Base-by-base conservation (phyloP, 805 yeast genomes). In the Suhomyces pyralidae region DNA sequence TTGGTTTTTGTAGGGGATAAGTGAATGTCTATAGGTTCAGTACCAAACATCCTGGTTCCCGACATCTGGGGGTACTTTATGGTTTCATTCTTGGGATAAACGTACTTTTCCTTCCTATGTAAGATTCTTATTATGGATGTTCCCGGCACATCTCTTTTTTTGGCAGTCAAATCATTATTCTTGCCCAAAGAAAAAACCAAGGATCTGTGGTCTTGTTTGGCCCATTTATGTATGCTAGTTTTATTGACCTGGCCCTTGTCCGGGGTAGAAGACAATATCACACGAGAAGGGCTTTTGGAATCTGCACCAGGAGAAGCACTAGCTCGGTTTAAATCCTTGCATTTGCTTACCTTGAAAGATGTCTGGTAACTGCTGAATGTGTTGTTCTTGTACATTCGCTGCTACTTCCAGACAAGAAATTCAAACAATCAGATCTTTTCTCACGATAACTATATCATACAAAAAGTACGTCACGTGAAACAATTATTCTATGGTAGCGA, bases 71-170 rank as follows among this genome's bases (percentile, higher is more conserved):
- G 48, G 45, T 45, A 49, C 40, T 49, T 49, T 34, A 49, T 49
- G 15, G 24, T 8, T 22, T 43, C 48, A 17, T 47, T 49, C 10
- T 15, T 14, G 4, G 51, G 46, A 34, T 49, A 43, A 19, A 49
- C 42, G 43, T 44, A 44, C 25, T 42, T 45, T 8, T 40, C 51
- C 43, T 45, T 49, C 34, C 22, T 49, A 26, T 43, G 46, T 38
- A 14, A 38, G 22, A 54, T 50, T 44, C 53, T 55, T 15, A 56
- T 48, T 19, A 46, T 56, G 15, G 57, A 56, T 3, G 57, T 51
- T 14, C 59, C 59, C n/a, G 59, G 57, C 5, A 56, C 53, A 20
- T 45, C 51, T 3, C 30, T 10, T 40, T 51, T 51, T 25, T 55
- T 53, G 19, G 51, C 48, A 15, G 40, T 48, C 48, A 56, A 48